These are phyloP conservation scores for Flammula alnicola DNA, from an alignment of 1,284 basidiomycete genomes.

Conservation along the genomic window DNA sequence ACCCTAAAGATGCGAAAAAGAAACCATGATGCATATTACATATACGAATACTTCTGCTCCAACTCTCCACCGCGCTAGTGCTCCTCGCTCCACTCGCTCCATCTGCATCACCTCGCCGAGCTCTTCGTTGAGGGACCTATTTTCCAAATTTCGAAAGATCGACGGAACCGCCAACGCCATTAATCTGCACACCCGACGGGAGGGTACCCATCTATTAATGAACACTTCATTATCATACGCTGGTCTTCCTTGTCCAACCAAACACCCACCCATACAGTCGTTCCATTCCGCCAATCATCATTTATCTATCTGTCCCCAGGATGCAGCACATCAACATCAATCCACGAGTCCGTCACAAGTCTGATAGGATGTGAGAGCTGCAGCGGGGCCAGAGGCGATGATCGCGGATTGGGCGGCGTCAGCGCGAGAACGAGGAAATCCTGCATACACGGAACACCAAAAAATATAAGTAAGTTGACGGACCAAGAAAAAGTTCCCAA, in stretches of 20 bases:
- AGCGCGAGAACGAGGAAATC: conserved; percentile 44
- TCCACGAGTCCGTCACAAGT: conserved; percentile 50
- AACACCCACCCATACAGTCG: neutral
- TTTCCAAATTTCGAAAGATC: conserved; percentile 1
- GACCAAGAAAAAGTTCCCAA: too few species aligned
- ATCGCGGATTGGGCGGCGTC: conserved; percentile 39
- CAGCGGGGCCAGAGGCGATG: conserved; percentile 39
- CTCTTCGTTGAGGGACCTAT: conserved; percentile 26
- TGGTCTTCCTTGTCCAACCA: neutral
- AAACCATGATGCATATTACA: too few species aligned
- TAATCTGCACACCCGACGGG: neutral
- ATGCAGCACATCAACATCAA: conserved; percentile 35
- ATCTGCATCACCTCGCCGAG: conserved; percentile 22
- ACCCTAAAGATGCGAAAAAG: too few species aligned
- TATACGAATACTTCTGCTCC: neutral
- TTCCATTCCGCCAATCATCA: conserved; percentile 10
- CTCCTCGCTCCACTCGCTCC: neutral
- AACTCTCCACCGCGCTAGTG: neutral
- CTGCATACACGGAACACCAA: conserved; percentile 22
- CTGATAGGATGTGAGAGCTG: conserved; percentile 48
- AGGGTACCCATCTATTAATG: neutral
- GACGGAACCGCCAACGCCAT: conserved; percentile 4
- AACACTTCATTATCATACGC: neutral
- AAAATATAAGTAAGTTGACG: neutral
- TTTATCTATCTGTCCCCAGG: conserved; percentile 31